These are phyloP conservation scores for Dioscorea alata DNA, from an alignment of 106 monocot genomes.

Conservation along the genomic window DNA sequence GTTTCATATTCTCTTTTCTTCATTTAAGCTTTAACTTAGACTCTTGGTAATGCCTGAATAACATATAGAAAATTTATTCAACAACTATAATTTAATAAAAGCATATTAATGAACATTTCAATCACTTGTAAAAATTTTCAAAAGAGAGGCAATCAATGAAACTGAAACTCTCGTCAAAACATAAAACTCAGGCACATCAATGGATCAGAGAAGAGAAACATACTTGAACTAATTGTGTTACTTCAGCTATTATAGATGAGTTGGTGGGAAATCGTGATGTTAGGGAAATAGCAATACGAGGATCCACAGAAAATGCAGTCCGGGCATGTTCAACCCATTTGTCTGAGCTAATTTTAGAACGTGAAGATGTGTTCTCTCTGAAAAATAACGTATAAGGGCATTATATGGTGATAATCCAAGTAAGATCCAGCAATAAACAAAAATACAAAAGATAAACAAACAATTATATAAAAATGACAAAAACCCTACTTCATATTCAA, in stretches of 20 bases:
- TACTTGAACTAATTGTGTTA: conserved; percentile 84
- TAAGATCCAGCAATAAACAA: conserved; percentile 1
- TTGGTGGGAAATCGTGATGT: conserved; percentile 73
- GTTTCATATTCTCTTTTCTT: no score
- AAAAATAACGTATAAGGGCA: not conserved
- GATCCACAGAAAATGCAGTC: conserved; percentile 96
- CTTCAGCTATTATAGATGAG: conserved; percentile 59
- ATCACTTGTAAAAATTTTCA: no score
- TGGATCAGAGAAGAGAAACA: not conserved
- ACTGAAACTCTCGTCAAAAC: no score
- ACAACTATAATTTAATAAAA: no score
- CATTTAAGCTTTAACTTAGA: no score
- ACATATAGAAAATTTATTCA: no score
- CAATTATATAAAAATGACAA: conserved; percentile 1
- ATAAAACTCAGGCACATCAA: no score
- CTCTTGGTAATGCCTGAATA: no score
- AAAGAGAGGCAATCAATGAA: no score
- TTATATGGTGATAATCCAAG: conserved; percentile 4
- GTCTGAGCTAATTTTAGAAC: conserved; percentile 74
- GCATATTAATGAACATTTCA: no score
- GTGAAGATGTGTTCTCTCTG: conserved; percentile 68
- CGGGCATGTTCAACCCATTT: conserved; percentile 93
- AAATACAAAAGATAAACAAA: conserved; percentile 1
- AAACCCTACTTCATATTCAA: conserved; percentile 70
- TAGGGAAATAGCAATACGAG: conserved; percentile 73